Evolutionary conservation across 2,329 filamentous ascomycete genomes (phyloP).

Genomic region (Pseudogymnoascus sp.): DNA sequence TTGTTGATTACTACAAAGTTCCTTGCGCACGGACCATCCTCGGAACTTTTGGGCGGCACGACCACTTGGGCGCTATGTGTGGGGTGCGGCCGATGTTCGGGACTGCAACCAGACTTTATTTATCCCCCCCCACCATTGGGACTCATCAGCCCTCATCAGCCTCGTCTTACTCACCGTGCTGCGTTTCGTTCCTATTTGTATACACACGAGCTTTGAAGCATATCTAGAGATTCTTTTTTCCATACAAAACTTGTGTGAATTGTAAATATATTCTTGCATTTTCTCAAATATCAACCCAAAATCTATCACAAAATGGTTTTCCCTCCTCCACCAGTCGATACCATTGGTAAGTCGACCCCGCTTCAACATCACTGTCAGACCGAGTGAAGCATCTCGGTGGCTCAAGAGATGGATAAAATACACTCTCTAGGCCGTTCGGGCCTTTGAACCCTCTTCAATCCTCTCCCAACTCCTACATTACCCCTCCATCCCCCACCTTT

Average conservation of each 20-base stretch:
- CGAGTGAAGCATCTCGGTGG: background rate
- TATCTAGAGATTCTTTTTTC: background rate
- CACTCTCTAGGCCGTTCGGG: background rate
- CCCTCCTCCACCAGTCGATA: slow-evolving; percentile 70
- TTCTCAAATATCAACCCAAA: background rate
- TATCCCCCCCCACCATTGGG: background rate
- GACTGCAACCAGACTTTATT: slow-evolving; percentile 8
- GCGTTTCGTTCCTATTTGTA: background rate
- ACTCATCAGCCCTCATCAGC: slow-evolving; percentile 9
- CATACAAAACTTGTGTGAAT: background rate
- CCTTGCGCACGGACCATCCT: background rate
- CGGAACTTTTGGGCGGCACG: slow-evolving; percentile 3
- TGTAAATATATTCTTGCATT: slow-evolving; percentile 3
- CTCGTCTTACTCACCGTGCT: slow-evolving; percentile 7
- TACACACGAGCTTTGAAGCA: background rate
- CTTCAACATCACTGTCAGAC: background rate
- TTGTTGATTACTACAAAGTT: background rate
- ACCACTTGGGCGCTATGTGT: background rate
- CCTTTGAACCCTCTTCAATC: background rate
- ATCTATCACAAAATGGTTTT: slow-evolving; percentile 42
- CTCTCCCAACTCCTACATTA: background rate
- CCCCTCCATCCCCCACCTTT: background rate
- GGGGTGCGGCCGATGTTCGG: slow-evolving; percentile 8
- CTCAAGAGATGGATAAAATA: background rate
- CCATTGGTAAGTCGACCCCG: slow-evolving; percentile 52